Evolutionary conservation across 768 basidiomycete genomes (phyloP), one percentile per base, ranked within the genome.

Genomic region (Amanita jacksonii): DNA sequence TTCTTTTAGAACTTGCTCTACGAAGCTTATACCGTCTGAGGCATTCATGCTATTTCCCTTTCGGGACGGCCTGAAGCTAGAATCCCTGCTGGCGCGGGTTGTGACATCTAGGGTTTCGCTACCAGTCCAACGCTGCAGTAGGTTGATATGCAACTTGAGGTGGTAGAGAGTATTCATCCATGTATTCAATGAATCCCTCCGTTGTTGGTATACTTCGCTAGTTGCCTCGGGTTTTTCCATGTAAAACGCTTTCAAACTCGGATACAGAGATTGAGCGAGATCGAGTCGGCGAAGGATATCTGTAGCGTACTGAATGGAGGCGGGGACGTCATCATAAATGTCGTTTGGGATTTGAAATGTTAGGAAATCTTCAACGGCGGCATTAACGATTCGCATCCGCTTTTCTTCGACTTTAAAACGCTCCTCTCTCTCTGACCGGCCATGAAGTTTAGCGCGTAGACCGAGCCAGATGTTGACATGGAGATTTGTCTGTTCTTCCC

Each of bases 1-100:
- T 61, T 98, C 94, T 60, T 98, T 97, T 46, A 96, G 72, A 19
- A 97, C 67, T 22, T 91, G 79, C 59, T 97, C 96, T 25, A 97
- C 84, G 60, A 98, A 99, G 27, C 86, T 88, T 15, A 81, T 80
- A 16, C 81, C 79, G 52, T 83, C 83, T 4, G 78, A 56, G 8
- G 62, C 43, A 48, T 49, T 33, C 49, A 55, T 48, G 8, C 54
- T 41, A 19, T 48, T 27, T 34, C 48, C 16, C 9, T 62, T 58
- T 19, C 60, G 54, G 15, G 58, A 52, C 20, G 56, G 49, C 25
- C 57, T 59, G 41, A 72, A 68, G 31, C 70, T 73, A 23, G 67
- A 57, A 46, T 87, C 85, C 9, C 75, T 71, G 43, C 67, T 78
- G 13, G 83, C 78, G 8, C 87, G 85, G 48, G 84, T 79, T 27